Evolutionary conservation across 179 eudicot genomes (phyloP), one percentile per base, ranked within the genome.

Genomic region (Spinacia oleracea): DNA sequence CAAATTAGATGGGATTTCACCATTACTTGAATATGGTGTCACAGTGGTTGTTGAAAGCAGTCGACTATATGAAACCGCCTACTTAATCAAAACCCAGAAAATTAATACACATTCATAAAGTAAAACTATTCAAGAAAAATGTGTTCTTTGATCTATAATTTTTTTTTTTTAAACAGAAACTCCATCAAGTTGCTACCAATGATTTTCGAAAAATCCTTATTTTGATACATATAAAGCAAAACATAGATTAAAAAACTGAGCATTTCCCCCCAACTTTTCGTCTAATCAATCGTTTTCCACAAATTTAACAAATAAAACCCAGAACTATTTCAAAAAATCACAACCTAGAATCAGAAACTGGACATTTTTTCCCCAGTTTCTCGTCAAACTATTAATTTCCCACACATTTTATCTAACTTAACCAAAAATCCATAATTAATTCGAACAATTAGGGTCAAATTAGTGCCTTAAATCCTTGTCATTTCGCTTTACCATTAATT

Each of bases 1-100:
- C 48, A 89, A 87, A 70, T 92, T 88, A 46, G 96, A 77, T 20
- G 97, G 96, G 74, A 92, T 83, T 81, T 75, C 84, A 66, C 80
- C 85, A 60, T 88, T 91, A 81, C 87, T 84, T 63, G 94, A 87
- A 68, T 84, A 86, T 76, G 94, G 90, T 60, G 94, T 89, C 85
- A 84, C 63, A 42, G 89, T 84, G 8, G 91, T 81, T 20, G 97
- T 90, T 68, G 92, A 93, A 80, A 87, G 67, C 83, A 87, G 72
- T 80, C 90, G 84, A 79, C 68, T 78, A 43, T 84, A 84, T 81
- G 80, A 80, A 46, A 80, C 73, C 78, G 50, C 83, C 85, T 83
- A 80, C 12, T 43, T 32, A n/a, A 31, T 21, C n/a, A 48, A 48
- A 77, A 31, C 15, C n/a, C 55, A 65, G 59, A 53, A 43, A 21